A percentile compares a stretch with the other conserved stretches of the same genome.
Conservation (phyloP, 2,329 filamentous ascomycete species). For the Aspergillus unguis region DNA sequence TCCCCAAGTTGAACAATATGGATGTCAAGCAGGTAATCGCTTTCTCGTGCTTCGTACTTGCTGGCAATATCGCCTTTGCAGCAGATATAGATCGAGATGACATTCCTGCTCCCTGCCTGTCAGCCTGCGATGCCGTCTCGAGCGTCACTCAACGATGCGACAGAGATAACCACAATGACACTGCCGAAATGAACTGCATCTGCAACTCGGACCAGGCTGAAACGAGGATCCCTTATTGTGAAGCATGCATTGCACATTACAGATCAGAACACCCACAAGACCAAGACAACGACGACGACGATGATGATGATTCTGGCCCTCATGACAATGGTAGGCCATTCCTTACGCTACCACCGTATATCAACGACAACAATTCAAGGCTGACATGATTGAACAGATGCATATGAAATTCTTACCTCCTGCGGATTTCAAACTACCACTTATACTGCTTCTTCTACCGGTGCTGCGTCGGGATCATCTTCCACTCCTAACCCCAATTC, state of each 20-base stretch:
- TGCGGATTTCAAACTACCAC: constrained; percentile 28
- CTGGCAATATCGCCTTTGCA: constrained; percentile 20
- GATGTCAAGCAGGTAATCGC: constrained; percentile 21
- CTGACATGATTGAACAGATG: constrained; percentile 22
- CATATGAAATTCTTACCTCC: constrained; percentile 29
- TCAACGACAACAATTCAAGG: too few relatives aligned
- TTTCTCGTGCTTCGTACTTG: constrained; percentile 25
- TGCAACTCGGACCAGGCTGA: constrained; percentile 26
- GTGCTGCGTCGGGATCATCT: background rate
- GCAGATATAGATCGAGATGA: constrained; percentile 29
- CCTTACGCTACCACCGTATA: background rate
- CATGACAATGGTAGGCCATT: constrained; percentile 27
- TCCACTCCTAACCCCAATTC: too few relatives aligned
- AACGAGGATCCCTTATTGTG: constrained; percentile 29
- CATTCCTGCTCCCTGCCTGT: constrained; percentile 28
- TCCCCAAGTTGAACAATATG: background rate
- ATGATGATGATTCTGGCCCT: constrained; percentile 13
- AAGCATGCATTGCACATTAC: constrained; percentile 32
- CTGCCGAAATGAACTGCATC: constrained; percentile 27
- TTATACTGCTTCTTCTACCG: constrained; percentile 18
- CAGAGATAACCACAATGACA: constrained; percentile 20
- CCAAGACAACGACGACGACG: constrained; percentile 13
- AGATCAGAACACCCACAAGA: constrained; percentile 14
- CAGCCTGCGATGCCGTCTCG: constrained; percentile 25
- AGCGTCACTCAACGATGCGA: constrained; percentile 25